phyloP scores from a whole-genome alignment of 352 stramenopile species.

The Hyaloperonospora brassicae region DNA sequence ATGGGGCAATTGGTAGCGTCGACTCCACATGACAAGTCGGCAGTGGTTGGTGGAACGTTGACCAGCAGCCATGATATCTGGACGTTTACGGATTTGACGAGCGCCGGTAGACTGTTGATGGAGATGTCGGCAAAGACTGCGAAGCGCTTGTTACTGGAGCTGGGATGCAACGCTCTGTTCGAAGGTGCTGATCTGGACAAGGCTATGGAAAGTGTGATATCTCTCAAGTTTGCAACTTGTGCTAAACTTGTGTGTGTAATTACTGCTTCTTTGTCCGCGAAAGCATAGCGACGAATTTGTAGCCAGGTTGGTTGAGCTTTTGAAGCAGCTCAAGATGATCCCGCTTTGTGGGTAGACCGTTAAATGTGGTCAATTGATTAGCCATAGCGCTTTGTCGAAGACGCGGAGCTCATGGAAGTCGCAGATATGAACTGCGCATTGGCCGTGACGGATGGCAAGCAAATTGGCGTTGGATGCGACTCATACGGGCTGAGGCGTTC shows the following conservation, averaged over 20 bases:
- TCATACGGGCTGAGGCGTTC: constrained; percentile 95
- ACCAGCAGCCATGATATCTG: constrained; percentile 63
- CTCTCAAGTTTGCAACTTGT: constrained; percentile 87
- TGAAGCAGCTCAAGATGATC: constrained; percentile 86
- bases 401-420: constrained; percentile 80
- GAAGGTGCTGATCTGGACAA: constrained; percentile 80
- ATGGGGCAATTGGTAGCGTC: constrained; percentile 89
- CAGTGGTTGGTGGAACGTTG: constrained; percentile 71
- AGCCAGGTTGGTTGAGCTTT: constrained; percentile 54
- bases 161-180: constrained; percentile 89
- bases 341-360: constrained; percentile 60
- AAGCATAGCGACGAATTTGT: constrained; percentile 90
- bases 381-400: constrained; percentile 80
- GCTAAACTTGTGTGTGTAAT: constrained; percentile 81
- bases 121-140: constrained; percentile 69
- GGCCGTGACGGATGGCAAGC: constrained; percentile 74
- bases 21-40: constrained; percentile 47
- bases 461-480: constrained; percentile 57
- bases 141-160: constrained; percentile 83
- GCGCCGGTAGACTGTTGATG: constrained; percentile 76
- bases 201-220: constrained; percentile 75
- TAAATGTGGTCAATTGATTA: constrained; percentile 94
- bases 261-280: constrained; percentile 93
- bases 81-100: constrained; percentile 84
- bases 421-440: constrained; percentile 88